Evolutionary conservation across 2,329 filamentous ascomycete species (phyloP).

Genomic region (Ceratocystis smalleyi): DNA sequence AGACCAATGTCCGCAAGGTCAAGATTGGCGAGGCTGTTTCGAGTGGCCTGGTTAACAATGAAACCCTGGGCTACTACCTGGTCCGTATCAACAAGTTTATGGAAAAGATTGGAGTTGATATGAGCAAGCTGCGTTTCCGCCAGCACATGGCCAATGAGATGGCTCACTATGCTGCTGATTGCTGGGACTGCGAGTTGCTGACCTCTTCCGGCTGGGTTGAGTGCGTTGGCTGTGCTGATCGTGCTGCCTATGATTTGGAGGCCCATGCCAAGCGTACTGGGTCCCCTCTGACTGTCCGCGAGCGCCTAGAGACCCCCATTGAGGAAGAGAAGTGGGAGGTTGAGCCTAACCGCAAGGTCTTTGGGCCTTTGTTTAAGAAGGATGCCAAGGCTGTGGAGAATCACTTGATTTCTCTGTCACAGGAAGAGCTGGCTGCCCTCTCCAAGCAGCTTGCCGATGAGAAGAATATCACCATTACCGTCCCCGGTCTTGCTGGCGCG

Average conservation of each 20-base stretch:
- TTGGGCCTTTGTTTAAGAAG: slow-evolving; percentile 90
- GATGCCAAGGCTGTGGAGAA: slow-evolving; percentile 74
- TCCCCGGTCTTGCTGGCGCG: slow-evolving; percentile 49
- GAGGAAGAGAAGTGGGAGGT: slow-evolving; percentile 76
- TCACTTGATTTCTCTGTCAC: slow-evolving; percentile 57
- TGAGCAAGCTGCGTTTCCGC: slow-evolving; percentile 79
- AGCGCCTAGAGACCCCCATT: slow-evolving; percentile 62
- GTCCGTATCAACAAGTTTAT: slow-evolving; percentile 88
- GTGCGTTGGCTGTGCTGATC: slow-evolving; percentile 91
- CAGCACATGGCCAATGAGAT: slow-evolving; percentile 77
- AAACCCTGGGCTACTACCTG: slow-evolving; percentile 95
- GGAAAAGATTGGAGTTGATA: slow-evolving; percentile 71
- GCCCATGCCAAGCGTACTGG: slow-evolving; percentile 91
- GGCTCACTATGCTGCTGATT: slow-evolving; percentile 89
- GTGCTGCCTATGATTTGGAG: slow-evolving; percentile 83
- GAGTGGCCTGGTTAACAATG: slow-evolving; percentile 76
- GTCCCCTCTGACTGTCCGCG: slow-evolving; percentile 67
- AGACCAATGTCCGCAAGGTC: slow-evolving; percentile 58
- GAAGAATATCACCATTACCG: slow-evolving; percentile 63
- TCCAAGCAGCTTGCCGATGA: slow-evolving; percentile 56
- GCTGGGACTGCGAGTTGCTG: slow-evolving; percentile 89
- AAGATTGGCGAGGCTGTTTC: slow-evolving; percentile 76
- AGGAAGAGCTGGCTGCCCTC: slow-evolving; percentile 68
- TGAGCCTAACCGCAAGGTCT: slow-evolving; percentile 86
- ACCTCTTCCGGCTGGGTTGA: slow-evolving; percentile 96